A percentile compares a stretch with the other conserved stretches of the same genome.
Conservation (phyloP, 441 rosid genomes). For the Dalechampia spathulata region DNA sequence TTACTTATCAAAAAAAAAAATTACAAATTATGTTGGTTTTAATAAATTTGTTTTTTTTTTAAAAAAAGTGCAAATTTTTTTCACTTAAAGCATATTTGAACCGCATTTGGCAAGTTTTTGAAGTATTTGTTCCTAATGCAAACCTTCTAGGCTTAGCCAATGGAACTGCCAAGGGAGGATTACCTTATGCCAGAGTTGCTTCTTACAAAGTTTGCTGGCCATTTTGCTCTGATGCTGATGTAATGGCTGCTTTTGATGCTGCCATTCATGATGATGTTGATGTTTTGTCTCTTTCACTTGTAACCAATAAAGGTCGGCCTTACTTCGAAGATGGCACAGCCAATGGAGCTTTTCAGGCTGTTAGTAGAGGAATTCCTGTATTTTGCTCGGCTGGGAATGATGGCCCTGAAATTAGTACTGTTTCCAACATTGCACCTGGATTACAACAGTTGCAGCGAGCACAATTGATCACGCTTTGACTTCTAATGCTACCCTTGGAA, state of each 20-base stretch:
- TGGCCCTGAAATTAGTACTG: slow-evolving; percentile 13
- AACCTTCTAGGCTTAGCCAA: slow-evolving; percentile 46
- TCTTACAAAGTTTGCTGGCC: slow-evolving; percentile 17
- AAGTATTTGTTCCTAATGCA: slow-evolving; percentile 47
- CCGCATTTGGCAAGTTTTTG: too few species aligned
- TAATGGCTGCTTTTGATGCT: slow-evolving; percentile 60
- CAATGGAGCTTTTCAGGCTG: slow-evolving; percentile 24
- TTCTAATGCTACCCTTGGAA: slow-evolving; percentile 40
- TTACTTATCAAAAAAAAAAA: too few species aligned
- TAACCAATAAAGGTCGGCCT: slow-evolving; percentile 15
- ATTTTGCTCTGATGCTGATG: slow-evolving; percentile 25
- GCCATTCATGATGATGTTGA: slow-evolving; percentile 76
- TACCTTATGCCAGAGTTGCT: slow-evolving; percentile 67
- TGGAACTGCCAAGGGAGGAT: slow-evolving; percentile 76
- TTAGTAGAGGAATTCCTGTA: slow-evolving; percentile 18
- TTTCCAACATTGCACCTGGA: slow-evolving; percentile 66
- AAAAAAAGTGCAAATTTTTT: too few species aligned
- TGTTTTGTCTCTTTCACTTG: slow-evolving; percentile 59
- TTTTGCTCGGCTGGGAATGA: slow-evolving; percentile 28
- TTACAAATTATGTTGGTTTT: too few species aligned
- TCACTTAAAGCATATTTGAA: too few species aligned
- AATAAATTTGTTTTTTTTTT: too few species aligned
- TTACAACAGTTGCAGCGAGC: slow-evolving; percentile 67
- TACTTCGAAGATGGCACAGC: slow-evolving; percentile 13
- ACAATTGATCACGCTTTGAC: slow-evolving; percentile 63